Base-by-base conservation (phyloP, 345 rosid species). In the Syzygium jambos region DNA sequence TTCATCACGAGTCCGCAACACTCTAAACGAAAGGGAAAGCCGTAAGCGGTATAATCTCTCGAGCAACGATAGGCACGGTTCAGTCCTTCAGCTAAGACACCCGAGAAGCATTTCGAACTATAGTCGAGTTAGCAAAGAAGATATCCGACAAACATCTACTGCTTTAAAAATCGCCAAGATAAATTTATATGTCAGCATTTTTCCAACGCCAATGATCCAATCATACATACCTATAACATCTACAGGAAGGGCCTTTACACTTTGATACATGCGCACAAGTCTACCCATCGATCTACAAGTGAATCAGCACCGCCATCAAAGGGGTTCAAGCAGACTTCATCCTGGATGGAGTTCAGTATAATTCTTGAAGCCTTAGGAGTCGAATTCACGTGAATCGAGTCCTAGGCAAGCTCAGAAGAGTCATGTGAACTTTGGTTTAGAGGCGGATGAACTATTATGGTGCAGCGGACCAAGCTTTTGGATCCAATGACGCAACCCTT, bases 401-500 rank as follows among this genome's bases (percentile, higher is more conserved):
- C 46, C 80, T 21, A 73, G 80, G 80, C 25, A 73, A 73, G 80
- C 46, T 19, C 80, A 73, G 49, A 73, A n/a, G 85, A 89, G 87
- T 95, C 93, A 94, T 84, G 91, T 30, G 90, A 94, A 94, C 87
- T 91, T 95, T 73, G 98, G 98, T 91, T 96, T 97, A 86, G 94
- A 94, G 82, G 89, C 46, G 12, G 91, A 87, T 30, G 92, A 85
- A 63, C 80, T 85, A 89, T 89, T 73, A 30, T 92, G 91, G 85
- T 92, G 92, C n/a, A 91, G 84, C 0, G 96, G 97, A 87, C 95
- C 95, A 34, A 96, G 98, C 94, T 95, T 98, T 86, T 96, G 96
- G 86, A 98, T 96, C 98, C 98, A 95, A 88, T 94, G 96, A 43
- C 87, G 94, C 85, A 93, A 91, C 78, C 98, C 94, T 90, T 95